Percentiles rank a stretch among this genome's conserved stretches.
These are phyloP conservation scores for Colletotrichum neosansevieriae DNA, from an alignment of 2,329 filamentous ascomycete genomes.

Conservation along the genomic window DNA sequence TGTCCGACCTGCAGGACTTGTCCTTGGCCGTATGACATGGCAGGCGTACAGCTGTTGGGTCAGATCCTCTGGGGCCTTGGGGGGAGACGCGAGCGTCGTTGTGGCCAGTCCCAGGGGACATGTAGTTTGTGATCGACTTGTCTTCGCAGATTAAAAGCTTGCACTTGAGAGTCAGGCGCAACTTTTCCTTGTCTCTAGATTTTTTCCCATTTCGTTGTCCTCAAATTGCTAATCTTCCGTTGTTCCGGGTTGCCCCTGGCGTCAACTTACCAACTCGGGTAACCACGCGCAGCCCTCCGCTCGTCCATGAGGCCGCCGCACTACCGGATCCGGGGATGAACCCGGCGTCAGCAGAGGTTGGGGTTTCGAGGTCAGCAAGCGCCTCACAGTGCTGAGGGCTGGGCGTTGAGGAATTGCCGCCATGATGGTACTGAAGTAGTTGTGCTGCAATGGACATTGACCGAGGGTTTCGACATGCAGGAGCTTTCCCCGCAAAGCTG, in stretches of 20 bases:
- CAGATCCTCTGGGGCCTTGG: not conserved
- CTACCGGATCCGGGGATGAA: conserved; percentile 19
- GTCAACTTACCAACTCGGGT: conserved; percentile 4
- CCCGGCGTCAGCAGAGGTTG: conserved; percentile 18
- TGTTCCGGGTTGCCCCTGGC: conserved; percentile 22
- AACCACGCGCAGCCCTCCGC: conserved; percentile 20
- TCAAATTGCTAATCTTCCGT: conserved; percentile 5
- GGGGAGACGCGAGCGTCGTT: not conserved
- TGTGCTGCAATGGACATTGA: conserved; percentile 7
- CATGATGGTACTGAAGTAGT: not conserved
- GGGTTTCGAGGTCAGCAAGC: not conserved
- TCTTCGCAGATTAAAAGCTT: not conserved
- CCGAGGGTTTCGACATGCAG: conserved; percentile 19
- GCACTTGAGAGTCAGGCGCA: not conserved
- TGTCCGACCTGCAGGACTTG: not conserved
- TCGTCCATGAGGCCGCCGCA: conserved; percentile 36
- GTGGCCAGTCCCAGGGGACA: not conserved
- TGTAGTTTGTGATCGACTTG: not conserved
- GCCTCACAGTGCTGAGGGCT: conserved; percentile 3
- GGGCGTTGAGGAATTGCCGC: not conserved
- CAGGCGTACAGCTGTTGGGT: not conserved
- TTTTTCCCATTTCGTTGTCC: not conserved
- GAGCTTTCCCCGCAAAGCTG: conserved; percentile 27
- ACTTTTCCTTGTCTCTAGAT: not conserved
- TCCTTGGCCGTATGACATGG: not conserved